Conservation (phyloP, 116 monocot species). For the Thalassia testudinum region DNA sequence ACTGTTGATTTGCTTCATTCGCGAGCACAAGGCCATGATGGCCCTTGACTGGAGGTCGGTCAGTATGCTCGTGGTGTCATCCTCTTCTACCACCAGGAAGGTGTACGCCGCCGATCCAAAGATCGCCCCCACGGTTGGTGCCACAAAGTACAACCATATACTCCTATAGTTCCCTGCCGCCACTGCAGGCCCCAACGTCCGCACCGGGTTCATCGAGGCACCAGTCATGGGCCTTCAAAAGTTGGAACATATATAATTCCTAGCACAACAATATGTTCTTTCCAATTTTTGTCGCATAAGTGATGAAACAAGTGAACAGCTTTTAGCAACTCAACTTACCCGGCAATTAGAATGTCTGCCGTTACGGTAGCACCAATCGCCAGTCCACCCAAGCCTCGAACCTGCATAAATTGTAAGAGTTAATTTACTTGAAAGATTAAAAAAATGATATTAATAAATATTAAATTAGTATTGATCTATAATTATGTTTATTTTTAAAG, state of each 20-base stretch:
- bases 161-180: no score
- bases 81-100: slow-evolving; percentile 48
- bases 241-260: no score
- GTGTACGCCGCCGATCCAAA: slow-evolving; percentile 57
- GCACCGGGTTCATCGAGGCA: slow-evolving; percentile 87
- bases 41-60: no score
- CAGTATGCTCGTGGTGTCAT: slow-evolving; percentile 2
- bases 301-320: no score
- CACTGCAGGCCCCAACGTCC: slow-evolving; percentile 78
- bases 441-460: neutral
- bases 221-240: slow-evolving; percentile 41
- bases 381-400: slow-evolving; percentile 66
- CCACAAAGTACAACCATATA: no score
- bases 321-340: slow-evolving; percentile 24
- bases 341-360: slow-evolving; percentile 72
- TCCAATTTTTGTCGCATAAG: no score
- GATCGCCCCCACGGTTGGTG: slow-evolving; percentile 54
- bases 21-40: no score
- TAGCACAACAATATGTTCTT: no score
- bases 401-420: slow-evolving; percentile 13
- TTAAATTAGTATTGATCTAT: no score
- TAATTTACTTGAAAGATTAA: no score
- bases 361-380: slow-evolving; percentile 74
- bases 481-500: no score
- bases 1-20: no score